Evolutionary conservation across 805 yeast genomes (phyloP), one percentile per base, ranked within the genome.

Genomic region (Kodamaea kaohsiungensis): DNA sequence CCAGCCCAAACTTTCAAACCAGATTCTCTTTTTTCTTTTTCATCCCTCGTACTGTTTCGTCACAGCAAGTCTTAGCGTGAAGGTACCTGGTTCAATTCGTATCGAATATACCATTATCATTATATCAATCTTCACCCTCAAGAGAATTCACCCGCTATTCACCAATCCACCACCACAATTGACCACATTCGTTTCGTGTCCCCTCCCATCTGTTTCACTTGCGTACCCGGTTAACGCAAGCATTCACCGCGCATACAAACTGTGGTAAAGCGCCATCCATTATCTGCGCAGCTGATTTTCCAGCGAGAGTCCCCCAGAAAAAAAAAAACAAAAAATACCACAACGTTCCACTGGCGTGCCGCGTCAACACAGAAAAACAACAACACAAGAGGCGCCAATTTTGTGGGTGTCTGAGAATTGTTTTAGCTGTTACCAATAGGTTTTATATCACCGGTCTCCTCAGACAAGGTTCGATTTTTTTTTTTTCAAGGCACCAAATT

Each of bases 1-100:
- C 22, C 45, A 9, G 38, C 45, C 40, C 53, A 27, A 46, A 46
- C 19, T 46, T 30, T 46, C 17, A 40, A 40, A 17, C 45, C 45
- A 40, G 13, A 15, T n/a, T 22, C 17, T 13, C 39, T n/a, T 22
- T n/a, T 48, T 48, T 48, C 51, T 48, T 48, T 48, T 48, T 39
- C 13, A 22, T 15, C 46, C 17, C 7, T 30, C 30, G 6, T 4
- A 22, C 46, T 39, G 45, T 38, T 42, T 37, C 51, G 40, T 19
- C 25, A 22, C 25, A 30, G 35, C 35, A 30, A 12, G 35, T 30
- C 35, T 30, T 30, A 30, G 35, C 35, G 35, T 30, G 35, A 30
- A 12, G 6, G 35, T 30, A 30, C 35, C 35, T 30, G 10, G 13
- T 30, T 30, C 35, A 9, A 22, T 22, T 22, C 25, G 25, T 22